phyloP scores from a whole-genome alignment of 495 filamentous ascomycete species.

The Podospora anserina region DNA sequence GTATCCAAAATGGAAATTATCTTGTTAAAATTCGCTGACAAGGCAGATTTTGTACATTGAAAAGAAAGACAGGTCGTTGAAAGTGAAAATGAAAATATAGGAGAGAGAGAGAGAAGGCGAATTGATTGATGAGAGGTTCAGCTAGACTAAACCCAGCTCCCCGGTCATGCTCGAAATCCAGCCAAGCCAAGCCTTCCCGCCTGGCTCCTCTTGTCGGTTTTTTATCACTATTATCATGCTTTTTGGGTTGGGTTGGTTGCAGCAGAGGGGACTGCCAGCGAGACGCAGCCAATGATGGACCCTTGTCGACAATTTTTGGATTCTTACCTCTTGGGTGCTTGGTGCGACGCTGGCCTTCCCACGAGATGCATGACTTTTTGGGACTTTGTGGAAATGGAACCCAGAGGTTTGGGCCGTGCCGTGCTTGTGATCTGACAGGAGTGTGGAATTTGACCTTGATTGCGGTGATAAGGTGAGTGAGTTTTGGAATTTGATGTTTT shows the following conservation, averaged over 20 bases:
- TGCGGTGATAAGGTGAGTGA: neutral
- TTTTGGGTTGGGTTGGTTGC: neutral
- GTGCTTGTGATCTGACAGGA: neutral
- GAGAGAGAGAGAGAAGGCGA: neutral
- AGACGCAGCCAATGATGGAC: neutral
- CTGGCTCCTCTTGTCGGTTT: neutral
- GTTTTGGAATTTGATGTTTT: neutral
- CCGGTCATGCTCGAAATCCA: neutral
- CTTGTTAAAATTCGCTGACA: neutral
- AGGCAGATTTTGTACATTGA: neutral
- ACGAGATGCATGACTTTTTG: neutral
- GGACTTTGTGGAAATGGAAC: neutral
- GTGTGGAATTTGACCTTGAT: neutral
- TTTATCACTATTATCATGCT: neutral
- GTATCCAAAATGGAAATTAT: neutral
- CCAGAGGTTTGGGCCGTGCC: neutral
- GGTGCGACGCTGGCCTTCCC: neutral
- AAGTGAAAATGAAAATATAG: neutral
- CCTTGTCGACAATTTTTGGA: neutral
- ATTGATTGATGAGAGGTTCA: neutral
- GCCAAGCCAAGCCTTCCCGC: neutral
- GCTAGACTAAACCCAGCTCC: neutral
- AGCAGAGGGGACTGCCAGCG: neutral
- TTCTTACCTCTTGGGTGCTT: neutral
- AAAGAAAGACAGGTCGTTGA: neutral